Conservation (phyloP, 352 stramenopile species). For the Pythium phragmitis region DNA sequence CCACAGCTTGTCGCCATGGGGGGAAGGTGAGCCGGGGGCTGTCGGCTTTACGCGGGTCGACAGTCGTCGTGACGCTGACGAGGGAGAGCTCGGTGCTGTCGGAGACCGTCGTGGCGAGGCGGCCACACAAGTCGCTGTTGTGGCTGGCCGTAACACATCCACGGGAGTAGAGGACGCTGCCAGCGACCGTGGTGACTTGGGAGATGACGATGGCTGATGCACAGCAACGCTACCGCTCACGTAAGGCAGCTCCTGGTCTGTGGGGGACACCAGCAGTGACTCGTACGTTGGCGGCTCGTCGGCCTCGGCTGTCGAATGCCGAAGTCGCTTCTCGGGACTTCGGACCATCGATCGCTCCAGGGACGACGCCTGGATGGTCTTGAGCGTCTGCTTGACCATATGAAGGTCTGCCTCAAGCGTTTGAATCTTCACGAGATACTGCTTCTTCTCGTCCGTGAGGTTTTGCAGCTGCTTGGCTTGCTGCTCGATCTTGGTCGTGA, state of each 20-base stretch:
- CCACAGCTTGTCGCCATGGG: conserved; percentile 6
- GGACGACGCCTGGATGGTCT: conserved; percentile 22
- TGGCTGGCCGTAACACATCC: conserved; percentile 1
- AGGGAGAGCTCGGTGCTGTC: conserved; percentile 2
- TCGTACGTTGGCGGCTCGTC: conserved; percentile 7
- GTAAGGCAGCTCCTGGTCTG: background rate
- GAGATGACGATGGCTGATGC: background rate
- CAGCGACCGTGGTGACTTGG: background rate
- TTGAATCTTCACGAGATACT: conserved; percentile 39
- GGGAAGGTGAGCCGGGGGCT: background rate
- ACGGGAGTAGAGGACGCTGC: background rate
- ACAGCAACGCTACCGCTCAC: background rate
- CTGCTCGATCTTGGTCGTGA: conserved; percentile 46
- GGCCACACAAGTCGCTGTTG: background rate
- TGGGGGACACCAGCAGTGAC: background rate
- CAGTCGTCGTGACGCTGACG: background rate
- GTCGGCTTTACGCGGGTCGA: background rate
- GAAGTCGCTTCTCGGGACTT: background rate
- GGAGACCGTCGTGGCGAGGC: conserved; percentile 9
- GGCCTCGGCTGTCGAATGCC: background rate
- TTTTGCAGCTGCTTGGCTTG: conserved; percentile 45
- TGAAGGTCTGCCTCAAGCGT: conserved; percentile 42
- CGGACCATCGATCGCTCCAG: background rate
- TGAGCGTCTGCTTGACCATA: conserved; percentile 54
- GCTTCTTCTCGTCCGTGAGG: conserved; percentile 53